These are phyloP conservation scores for Ehretia macrophylla DNA, from an alignment of 257 asterid species.

Conservation along the genomic window DNA sequence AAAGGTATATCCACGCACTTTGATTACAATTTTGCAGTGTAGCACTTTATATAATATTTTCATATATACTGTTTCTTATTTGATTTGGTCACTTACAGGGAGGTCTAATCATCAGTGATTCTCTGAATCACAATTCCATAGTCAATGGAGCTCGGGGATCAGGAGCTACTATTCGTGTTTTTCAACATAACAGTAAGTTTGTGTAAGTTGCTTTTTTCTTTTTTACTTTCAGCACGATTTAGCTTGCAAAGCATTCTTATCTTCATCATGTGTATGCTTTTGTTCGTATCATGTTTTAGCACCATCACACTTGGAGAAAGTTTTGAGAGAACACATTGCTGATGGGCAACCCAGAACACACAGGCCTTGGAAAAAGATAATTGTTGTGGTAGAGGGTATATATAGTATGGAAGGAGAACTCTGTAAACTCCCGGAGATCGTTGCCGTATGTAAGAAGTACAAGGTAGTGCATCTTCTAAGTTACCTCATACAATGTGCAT, in stretches of 20 bases:
- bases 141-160: slow-evolving; percentile 99
- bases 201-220: neutral
- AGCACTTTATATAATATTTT: neutral
- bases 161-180: slow-evolving; percentile 92
- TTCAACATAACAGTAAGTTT: slow-evolving; percentile 89
- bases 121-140: slow-evolving; percentile 92
- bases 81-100: slow-evolving; percentile 52
- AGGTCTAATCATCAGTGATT: slow-evolving; percentile 92
- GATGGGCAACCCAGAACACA: slow-evolving; percentile 97
- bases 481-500: neutral
- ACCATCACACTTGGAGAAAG: slow-evolving; percentile 89
- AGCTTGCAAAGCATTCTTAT: slow-evolving; percentile 3
- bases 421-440: slow-evolving; percentile 96
- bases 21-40: neutral
- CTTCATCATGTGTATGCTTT: slow-evolving; percentile 7
- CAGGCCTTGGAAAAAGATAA: slow-evolving; percentile 96
- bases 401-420: slow-evolving; percentile 99
- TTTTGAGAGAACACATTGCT: slow-evolving; percentile 84
- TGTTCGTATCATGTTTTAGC: slow-evolving; percentile 41
- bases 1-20: slow-evolving; percentile 47
- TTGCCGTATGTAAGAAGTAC: slow-evolving; percentile 91
- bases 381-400: slow-evolving; percentile 97
- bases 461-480: slow-evolving; percentile 51
- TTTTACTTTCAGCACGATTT: slow-evolving; percentile 1
- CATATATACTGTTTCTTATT: slow-evolving; percentile 1